Evolutionary conservation across 495 filamentous ascomycete species (phyloP).

Genomic region (Penicillium pulvis): DNA sequence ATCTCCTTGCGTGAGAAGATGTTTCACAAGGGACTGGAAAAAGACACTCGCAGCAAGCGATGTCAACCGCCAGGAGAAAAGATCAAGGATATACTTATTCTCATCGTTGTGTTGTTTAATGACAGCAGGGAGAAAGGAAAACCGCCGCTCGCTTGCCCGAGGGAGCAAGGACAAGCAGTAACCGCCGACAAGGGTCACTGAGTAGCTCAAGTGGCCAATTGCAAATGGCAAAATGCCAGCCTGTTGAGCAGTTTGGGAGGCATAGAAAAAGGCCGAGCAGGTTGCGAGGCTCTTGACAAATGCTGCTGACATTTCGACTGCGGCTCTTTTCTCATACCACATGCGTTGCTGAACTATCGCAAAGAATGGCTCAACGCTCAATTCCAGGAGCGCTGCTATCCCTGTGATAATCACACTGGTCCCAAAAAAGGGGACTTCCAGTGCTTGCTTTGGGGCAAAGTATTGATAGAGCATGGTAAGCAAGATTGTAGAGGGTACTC

Average conservation of each 20-base stretch:
- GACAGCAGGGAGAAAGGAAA: constrained; percentile 56
- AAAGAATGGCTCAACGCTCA: constrained; percentile 83
- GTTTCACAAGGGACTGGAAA: constrained; percentile 86
- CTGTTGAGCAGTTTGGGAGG: constrained; percentile 44
- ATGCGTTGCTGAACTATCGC: constrained; percentile 78
- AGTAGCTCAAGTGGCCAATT: constrained; percentile 80
- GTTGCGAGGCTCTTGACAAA: constrained; percentile 73
- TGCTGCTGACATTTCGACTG: constrained; percentile 77
- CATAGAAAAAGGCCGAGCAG: constrained; percentile 64
- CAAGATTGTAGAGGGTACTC: constrained; percentile 59
- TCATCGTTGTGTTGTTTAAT: constrained; percentile 33
- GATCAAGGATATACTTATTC: constrained; percentile 56
- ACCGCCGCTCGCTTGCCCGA: constrained; percentile 48
- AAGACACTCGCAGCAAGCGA: constrained; percentile 74
- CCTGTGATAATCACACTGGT: constrained; percentile 68
- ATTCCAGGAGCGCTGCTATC: constrained; percentile 75
- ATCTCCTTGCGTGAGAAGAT: constrained; percentile 92
- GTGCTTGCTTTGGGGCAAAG: constrained; percentile 56
- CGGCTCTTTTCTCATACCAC: constrained; percentile 75
- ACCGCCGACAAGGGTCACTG: constrained; percentile 62
- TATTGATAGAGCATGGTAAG: constrained; percentile 68
- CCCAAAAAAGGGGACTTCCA: constrained; percentile 60
- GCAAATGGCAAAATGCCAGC: constrained; percentile 87
- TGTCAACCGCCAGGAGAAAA: constrained; percentile 67
- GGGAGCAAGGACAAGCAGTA: constrained; percentile 58